A percentile compares a stretch with the other conserved stretches of the same genome.
Conservation (phyloP, 768 basidiomycete genomes). For the Tylopilus sp. region DNA sequence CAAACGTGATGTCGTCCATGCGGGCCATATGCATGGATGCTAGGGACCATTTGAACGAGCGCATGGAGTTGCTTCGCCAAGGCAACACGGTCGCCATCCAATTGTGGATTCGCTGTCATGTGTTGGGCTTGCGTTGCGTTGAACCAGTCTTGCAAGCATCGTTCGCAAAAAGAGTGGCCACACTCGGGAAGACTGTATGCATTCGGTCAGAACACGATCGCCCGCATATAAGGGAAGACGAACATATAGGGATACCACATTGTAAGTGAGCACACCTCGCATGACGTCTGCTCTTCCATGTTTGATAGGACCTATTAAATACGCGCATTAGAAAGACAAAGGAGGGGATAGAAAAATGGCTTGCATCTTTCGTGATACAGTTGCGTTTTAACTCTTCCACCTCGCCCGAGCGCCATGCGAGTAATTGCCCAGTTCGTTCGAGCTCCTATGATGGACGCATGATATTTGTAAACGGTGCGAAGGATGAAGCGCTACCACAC, state of each 20-base stretch:
- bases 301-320: constrained; percentile 36
- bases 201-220: constrained; percentile 1
- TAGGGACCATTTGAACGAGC: constrained; percentile 22
- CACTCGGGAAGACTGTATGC: constrained; percentile 53
- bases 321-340: background rate
- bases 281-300: constrained; percentile 53
- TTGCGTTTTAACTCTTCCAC: constrained; percentile 21
- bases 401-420: constrained; percentile 13
- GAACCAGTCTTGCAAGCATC: constrained; percentile 57
- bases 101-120: constrained; percentile 43
- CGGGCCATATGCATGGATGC: constrained; percentile 14
- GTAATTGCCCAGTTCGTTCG: constrained; percentile 4
- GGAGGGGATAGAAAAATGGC: background rate
- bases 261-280: constrained; percentile 60
- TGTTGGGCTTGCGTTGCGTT: constrained; percentile 48
- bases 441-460: constrained; percentile 18
- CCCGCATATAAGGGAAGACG: constrained; percentile 23
- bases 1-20: constrained; percentile 18
- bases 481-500: constrained; percentile 1
- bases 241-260: constrained; percentile 71
- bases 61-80: constrained; percentile 15
- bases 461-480: background rate
- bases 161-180: constrained; percentile 67
- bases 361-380: constrained; percentile 7
- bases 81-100: constrained; percentile 32